Evolutionary conservation across 176 grass and related monocot genomes (phyloP), one percentile per base, ranked within the genome.

Genomic region (Phyllostachys edulis): DNA sequence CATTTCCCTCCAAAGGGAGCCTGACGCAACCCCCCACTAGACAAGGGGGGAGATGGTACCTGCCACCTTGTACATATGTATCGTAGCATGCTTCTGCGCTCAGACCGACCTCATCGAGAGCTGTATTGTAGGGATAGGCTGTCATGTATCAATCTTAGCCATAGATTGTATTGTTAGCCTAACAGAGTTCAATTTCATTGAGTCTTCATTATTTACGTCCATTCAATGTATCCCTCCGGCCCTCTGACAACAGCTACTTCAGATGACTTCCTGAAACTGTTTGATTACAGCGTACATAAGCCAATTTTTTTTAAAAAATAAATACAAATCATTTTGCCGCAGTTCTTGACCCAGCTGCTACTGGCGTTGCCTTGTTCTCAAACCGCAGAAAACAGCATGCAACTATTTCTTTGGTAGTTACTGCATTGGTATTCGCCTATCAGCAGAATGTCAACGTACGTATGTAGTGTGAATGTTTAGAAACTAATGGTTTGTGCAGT

Each of bases 61-160:
- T 69, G 63, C 78, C 85, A 72, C 78, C 27, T n/a, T 94, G 85
- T 94, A 92, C 75, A 90, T 92, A 94, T 62, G 85, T 90, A 87
- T 87, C 82, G 47, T 77, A 79, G 61, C 66, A 59, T 87, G 78
- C 61, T 88, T 90, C 93, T 89, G 82, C 67, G 40, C 76, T 69
- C 74, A 57, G 54, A 64, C 52, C 46, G 15, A 59, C 50, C 47
- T 54, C 54, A 40, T 12, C 78, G 51, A 74, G 76, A 85, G 77
- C 86, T 90, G 76, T 81, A 82, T 87, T 69, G 64, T 85, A 85
- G 71, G 69, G 79, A 85, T 90, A 86, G 89, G 69, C 16, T 86
- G 73, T 59, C 57, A 29, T 86, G 38, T 73, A 78, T 86, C 78
- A 49, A 57, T 72, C 38, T 27, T 90, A 82, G 73, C 79, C 57